phyloP scores from a whole-genome alignment of 768 basidiomycete species.

The Hypholoma sublateritium region DNA sequence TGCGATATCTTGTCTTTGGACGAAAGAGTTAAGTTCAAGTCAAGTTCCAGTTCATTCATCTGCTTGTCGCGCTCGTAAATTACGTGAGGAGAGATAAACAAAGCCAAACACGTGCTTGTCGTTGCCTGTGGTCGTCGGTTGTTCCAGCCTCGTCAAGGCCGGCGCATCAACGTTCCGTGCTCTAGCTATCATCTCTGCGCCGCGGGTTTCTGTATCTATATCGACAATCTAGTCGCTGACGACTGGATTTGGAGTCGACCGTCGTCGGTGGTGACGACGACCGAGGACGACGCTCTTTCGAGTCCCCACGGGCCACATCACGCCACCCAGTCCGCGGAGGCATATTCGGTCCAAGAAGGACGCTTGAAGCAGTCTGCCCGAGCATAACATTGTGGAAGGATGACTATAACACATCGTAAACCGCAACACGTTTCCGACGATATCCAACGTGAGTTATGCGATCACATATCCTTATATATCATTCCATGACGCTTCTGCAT shows the following conservation, averaged over 20 bases:
- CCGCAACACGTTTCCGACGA: conserved; percentile 64
- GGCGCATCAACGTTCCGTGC: conserved; percentile 16
- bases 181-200: conserved; percentile 10
- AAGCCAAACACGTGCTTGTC: conserved; percentile 27
- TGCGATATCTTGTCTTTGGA: too few species aligned
- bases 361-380: conserved; percentile 12
- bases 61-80: neutral
- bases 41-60: neutral
- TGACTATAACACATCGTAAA: conserved; percentile 71
- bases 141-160: conserved; percentile 21
- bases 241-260: conserved; percentile 11
- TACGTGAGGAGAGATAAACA: conserved; percentile 18
- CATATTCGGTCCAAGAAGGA: conserved; percentile 16
- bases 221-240: conserved; percentile 10
- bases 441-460: conserved; percentile 51
- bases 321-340: conserved; percentile 10
- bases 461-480: conserved; percentile 17
- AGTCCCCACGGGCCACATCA: conserved; percentile 5
- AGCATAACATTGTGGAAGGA: conserved; percentile 24
- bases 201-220: conserved; percentile 7
- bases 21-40: neutral
- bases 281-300: conserved; percentile 13
- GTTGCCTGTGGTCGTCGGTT: conserved; percentile 24
- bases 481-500: conserved; percentile 8
- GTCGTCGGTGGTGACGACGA: conserved; percentile 15